phyloP scores from a whole-genome alignment of 371 early-diverging fungal species.

The Capniomyces stellatus region DNA sequence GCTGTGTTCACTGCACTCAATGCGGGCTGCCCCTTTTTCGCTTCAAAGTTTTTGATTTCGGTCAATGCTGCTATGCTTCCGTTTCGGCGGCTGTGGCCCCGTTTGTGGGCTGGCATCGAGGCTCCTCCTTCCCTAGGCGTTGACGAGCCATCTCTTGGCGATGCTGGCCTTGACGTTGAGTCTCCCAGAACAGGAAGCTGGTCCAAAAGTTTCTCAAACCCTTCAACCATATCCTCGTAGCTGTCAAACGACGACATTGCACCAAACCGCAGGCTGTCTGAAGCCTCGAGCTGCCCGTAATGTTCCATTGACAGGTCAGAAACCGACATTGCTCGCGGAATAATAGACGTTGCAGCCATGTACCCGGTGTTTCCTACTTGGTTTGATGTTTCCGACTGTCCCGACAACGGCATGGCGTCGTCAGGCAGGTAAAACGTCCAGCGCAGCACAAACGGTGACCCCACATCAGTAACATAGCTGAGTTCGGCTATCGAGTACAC shows the following conservation, averaged over 20 bases:
- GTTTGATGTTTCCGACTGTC: background rate
- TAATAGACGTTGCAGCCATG: constrained; percentile 13
- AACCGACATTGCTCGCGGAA: constrained; percentile 33
- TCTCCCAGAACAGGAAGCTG: constrained; percentile 10
- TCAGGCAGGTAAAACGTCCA: constrained; percentile 65
- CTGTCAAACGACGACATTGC: constrained; percentile 34
- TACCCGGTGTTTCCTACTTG: constrained; percentile 22
- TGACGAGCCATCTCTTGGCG: constrained; percentile 11
- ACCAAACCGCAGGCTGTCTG: constrained; percentile 32
- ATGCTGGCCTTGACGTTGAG: constrained; percentile 12
- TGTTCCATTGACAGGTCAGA: constrained; percentile 24
- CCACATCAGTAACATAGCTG: constrained; percentile 49
- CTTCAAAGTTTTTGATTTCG: background rate
- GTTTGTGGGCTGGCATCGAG: background rate
- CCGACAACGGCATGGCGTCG: background rate
- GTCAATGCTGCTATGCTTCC: background rate
- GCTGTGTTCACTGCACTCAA: background rate
- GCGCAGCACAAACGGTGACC: constrained; percentile 44
- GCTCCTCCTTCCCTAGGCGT: constrained; percentile 9
- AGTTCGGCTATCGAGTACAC: constrained; percentile 77
- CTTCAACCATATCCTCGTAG: constrained; percentile 25
- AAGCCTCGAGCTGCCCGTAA: constrained; percentile 17
- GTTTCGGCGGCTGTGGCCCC: background rate
- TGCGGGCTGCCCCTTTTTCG: background rate
- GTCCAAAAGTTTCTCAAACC: constrained; percentile 23